Evolutionary conservation across 1,139 yeast genomes (phyloP).

Genomic region (Scheffersomyces illinoinensis): DNA sequence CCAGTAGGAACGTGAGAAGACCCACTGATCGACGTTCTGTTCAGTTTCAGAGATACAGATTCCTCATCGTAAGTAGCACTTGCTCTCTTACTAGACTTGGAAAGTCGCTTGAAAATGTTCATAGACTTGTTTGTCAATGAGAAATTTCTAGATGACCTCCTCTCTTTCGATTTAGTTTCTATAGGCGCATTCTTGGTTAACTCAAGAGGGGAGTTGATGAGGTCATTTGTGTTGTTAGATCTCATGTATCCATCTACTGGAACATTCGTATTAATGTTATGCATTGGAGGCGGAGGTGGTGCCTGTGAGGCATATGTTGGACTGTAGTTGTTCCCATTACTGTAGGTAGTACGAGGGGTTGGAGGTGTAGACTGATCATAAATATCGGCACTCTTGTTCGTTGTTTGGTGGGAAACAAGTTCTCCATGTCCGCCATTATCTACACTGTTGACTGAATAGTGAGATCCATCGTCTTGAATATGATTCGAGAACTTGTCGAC

Average conservation of each 20-base stretch:
- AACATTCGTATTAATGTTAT: neutral
- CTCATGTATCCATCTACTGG: neutral
- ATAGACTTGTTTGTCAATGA: slow-evolving; percentile 30
- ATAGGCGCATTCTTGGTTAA: neutral
- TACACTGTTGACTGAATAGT: neutral
- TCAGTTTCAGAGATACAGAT: slow-evolving; percentile 10
- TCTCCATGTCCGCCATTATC: neutral
- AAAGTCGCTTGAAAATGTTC: slow-evolving; percentile 36
- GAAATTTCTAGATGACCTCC: slow-evolving; percentile 24
- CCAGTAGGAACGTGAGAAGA: neutral
- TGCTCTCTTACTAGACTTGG: slow-evolving; percentile 24
- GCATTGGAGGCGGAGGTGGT: neutral
- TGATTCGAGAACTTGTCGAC: neutral
- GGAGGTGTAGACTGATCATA: slow-evolving; percentile 18
- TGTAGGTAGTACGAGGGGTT: slow-evolving; percentile 21
- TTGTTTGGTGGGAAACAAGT: slow-evolving; percentile 7
- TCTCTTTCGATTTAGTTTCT: slow-evolving; percentile 10
- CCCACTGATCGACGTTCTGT: slow-evolving; percentile 11
- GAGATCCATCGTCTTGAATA: neutral
- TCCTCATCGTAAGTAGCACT: slow-evolving; percentile 17
- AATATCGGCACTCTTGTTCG: slow-evolving; percentile 14
- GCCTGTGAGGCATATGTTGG: neutral
- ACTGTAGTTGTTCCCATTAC: slow-evolving; percentile 10
- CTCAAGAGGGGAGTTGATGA: slow-evolving; percentile 4
- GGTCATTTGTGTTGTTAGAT: neutral